Percentiles rank a stretch among this genome's conserved stretches.
phyloP scores from a whole-genome alignment of 345 rosid genomes.

The Angophora floribunda region DNA sequence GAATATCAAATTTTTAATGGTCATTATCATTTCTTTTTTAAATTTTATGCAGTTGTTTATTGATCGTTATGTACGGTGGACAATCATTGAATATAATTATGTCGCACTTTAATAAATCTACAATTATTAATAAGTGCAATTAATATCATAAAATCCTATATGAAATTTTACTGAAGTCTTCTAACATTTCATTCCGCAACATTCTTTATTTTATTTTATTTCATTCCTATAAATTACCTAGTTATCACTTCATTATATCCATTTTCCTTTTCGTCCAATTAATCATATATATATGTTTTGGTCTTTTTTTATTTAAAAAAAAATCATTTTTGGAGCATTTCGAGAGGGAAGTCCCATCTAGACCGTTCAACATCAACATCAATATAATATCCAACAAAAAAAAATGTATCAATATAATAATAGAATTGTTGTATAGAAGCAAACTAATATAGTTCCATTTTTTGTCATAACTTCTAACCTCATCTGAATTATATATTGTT shows the following conservation, averaged over 20 bases:
- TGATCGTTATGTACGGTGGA: background rate
- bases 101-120: background rate
- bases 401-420: background rate
- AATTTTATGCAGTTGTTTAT: background rate
- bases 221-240: background rate
- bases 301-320: accelerated
- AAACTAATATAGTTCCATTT: background rate
- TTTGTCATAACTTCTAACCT: background rate
- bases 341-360: background rate
- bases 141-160: background rate
- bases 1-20: background rate
- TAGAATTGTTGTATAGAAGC: background rate
- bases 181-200: background rate
- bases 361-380: background rate
- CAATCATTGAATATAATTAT: background rate
- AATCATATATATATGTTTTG: background rate
- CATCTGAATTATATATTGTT: background rate
- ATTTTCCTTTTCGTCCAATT: background rate
- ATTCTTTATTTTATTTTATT: background rate
- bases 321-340: background rate
- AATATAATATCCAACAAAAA: background rate
- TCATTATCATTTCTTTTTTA: background rate
- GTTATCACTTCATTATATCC: background rate
- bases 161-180: background rate
- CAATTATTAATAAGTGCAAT: background rate